Base-by-base conservation (phyloP, 495 filamentous ascomycete genomes). In the Penicillium daleae region DNA sequence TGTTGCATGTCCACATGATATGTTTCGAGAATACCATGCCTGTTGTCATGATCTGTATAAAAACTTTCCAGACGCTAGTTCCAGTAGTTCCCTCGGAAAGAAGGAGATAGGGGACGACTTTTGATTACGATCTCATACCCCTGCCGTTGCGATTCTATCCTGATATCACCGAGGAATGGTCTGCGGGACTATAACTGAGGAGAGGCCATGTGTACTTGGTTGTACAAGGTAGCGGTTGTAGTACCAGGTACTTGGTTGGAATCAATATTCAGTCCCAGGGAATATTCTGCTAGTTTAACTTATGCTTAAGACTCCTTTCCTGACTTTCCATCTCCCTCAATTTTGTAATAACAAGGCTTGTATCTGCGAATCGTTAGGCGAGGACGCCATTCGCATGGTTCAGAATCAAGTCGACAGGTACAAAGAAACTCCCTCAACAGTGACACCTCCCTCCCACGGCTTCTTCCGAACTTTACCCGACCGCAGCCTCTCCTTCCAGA, bases 1-100 rank as follows among this genome's bases (percentile, higher is more conserved):
- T 48, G 33, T 64, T 60, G 48, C 17, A 54, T 51, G 40, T 54
- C 55, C 57, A 57, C 17, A 27, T 39, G 50, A 22, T 58, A 50
- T 48, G 15, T 54, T 48, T 44, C 51, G 51, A 17, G 39, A 49
- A 40, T 49, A 21, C 37, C 42, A 52, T 44, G 32, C 24, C 12
- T 50, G 46, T 29, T 50, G 46, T 13, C 46, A 17, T 12, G 24
- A 26, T 50, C 24, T n/a, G 6, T 17, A n/a, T 29, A 15, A 50
- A 29, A 46, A 1, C 40, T 13, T 9, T 22, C 42, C 10, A 24
- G 42, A 46, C 6, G n/a, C 10, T 46, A 2, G 19, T 46, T 46
- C n/a, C n/a, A n/a, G 19, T 42, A 19, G 7, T 12, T 22, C 4
- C 19, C 1, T 17, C 0, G 33, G 4, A 12, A 35, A 1, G 32